Evolutionary conservation across 2,329 filamentous ascomycete species (phyloP), one percentile per base, ranked within the genome.

Genomic region (Colletotrichum lindemuthianum): DNA sequence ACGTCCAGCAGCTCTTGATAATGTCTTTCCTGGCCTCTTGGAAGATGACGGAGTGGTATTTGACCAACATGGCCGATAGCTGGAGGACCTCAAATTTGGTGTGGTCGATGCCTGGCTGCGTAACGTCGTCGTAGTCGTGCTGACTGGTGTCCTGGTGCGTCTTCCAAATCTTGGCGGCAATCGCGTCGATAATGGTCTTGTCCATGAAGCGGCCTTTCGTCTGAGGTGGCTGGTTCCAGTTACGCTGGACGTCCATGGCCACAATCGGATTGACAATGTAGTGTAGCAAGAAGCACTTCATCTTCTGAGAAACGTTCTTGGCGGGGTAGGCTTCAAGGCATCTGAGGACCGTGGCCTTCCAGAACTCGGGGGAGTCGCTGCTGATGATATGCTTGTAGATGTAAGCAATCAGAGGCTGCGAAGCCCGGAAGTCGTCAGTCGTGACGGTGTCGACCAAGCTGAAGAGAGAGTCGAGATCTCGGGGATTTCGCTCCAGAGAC

Each of bases 1-100:
- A 98, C 15, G 94, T 97, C 96, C 96, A 99, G 3, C 93, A 94
- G 77, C 98, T 99, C 78, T 97, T 98, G 73, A 99, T 99, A 67
- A 99, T 95, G 69, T 99, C 96, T 77, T 99, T 99, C 41, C 96
- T 89, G 2, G 92, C 90, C 72, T 98, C 96, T 70, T 96, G 92
- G 2, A 99, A 86, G 58, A 93, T 91, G 37, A 88, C 87, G 72
- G 95, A 89, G 72, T 99, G 93, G 72, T 98, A 97, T 74, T 99
- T 99, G 77, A 99, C 90, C 43, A 99, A 83, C 81, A 99, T 89
- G 0, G 96, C 94, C 6, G 96, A 97, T 48, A 98, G 86, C 75
- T 99, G 96, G 49, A 99, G 86, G 9, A 97, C 86, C 74, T 99
- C 96, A 88, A 98, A 97, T 13, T 96, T 87, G 2, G 94, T 96